Percentiles rank a stretch among this genome's conserved stretches.
Evolutionary conservation across 257 asterid genomes (phyloP).

Genomic region (Solanum neorickii): DNA sequence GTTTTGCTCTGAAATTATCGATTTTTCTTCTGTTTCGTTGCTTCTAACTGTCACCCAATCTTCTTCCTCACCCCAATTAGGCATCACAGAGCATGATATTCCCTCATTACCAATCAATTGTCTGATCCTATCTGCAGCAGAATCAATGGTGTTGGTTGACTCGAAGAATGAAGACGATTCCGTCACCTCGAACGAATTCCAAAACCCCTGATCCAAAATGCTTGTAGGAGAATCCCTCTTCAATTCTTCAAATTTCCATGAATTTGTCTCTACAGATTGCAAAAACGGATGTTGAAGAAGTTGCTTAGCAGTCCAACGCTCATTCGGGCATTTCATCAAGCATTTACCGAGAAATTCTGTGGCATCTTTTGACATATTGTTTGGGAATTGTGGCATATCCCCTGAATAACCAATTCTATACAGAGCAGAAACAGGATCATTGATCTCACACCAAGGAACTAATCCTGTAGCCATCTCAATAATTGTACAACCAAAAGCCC

Average conservation of each 20-base stretch:
- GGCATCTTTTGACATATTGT: conserved; percentile 35
- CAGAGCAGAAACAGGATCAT: conserved; percentile 58
- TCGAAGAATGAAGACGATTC: conserved; percentile 3
- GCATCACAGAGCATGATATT: background rate
- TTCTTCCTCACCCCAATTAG: conserved; percentile 38
- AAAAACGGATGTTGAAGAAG: conserved; percentile 70
- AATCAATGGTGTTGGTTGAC: background rate
- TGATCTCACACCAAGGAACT: conserved; percentile 68
- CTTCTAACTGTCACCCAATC: conserved; percentile 61
- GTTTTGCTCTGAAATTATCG: background rate
- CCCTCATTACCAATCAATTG: conserved; percentile 14
- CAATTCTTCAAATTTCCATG: background rate
- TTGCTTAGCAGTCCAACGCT: conserved; percentile 56
- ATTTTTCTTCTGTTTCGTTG: conserved; percentile 19
- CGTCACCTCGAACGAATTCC: conserved; percentile 50
- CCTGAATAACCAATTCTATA: conserved; percentile 51
- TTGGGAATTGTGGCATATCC: conserved; percentile 52
- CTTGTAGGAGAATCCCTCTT: conserved; percentile 59
- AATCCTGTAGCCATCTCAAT: conserved; percentile 82
- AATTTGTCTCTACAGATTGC: background rate
- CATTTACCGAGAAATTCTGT: conserved; percentile 49
- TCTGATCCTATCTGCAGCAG: conserved; percentile 35
- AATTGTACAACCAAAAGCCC: conserved; percentile 73
- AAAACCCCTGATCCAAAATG: conserved; percentile 49
- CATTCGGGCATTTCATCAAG: conserved; percentile 30